Conservation (phyloP, 106 monocot genomes). For the Amphibolis antarctica region DNA sequence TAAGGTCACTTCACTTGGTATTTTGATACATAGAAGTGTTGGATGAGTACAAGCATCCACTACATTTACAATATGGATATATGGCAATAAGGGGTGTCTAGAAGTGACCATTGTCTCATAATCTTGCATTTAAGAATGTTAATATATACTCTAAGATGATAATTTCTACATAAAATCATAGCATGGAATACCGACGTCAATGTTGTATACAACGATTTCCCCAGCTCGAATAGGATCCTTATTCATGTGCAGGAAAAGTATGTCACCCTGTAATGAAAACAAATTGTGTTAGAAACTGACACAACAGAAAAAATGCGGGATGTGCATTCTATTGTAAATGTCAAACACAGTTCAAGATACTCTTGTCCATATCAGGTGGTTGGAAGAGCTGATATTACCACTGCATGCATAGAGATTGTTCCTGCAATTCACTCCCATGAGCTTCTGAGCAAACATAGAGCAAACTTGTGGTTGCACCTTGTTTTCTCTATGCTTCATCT, state of each 20-base stretch:
- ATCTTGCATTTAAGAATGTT: neutral
- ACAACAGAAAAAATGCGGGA: neutral
- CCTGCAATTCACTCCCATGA: no score
- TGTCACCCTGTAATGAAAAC: slow-evolving; percentile 18
- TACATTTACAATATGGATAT: neutral
- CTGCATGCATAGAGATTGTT: no score
- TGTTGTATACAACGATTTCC: slow-evolving; percentile 26
- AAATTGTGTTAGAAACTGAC: neutral
- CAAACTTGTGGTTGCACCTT: no score
- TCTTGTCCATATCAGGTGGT: neutral
- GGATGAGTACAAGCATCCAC: neutral
- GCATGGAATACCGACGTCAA: slow-evolving; percentile 9
- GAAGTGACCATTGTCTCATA: neutral
- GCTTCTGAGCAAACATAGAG: no score
- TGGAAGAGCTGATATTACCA: no score
- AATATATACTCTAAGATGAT: neutral
- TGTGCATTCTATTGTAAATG: neutral
- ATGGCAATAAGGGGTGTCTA: neutral
- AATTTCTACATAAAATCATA: neutral
- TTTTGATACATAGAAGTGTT: neutral
- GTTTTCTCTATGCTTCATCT: no score
- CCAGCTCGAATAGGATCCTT: slow-evolving; percentile 24
- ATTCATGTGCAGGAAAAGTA: slow-evolving; percentile 22
- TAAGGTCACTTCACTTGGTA: no score
- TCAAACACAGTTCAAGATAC: neutral